Conservation (phyloP, 345 rosid species). For the Limnanthes douglasii region DNA sequence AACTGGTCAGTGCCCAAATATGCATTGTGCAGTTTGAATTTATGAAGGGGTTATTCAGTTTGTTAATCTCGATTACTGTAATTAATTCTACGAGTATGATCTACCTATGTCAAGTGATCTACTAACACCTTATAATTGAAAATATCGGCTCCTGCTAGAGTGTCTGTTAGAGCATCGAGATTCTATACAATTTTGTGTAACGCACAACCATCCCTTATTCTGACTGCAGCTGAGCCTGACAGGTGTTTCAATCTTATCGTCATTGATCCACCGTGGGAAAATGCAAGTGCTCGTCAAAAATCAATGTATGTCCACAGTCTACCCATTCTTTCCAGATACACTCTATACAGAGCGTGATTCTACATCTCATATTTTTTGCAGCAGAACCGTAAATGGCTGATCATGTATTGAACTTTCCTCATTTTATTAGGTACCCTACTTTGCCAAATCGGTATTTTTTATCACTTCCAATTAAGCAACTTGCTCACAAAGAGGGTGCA, state of each 20-base stretch:
- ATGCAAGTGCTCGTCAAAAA: conserved; percentile 80
- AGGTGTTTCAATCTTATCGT: conserved; percentile 56
- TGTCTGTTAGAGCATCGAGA: not conserved
- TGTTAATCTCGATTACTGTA: not conserved
- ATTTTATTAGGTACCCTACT: conserved; percentile 54
- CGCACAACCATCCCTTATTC: conserved; percentile 3
- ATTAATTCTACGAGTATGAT: not conserved
- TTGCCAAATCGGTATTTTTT: conserved; percentile 71
- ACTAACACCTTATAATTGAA: not conserved
- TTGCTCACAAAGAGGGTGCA: conserved; percentile 57
- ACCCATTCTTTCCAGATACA: conserved; percentile 2
- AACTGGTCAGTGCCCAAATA: not conserved
- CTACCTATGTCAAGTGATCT: not conserved
- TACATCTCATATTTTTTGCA: not conserved
- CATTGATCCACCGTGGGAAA: conserved; percentile 95
- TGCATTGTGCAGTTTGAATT: not conserved
- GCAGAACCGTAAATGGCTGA: not conserved
- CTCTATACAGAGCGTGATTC: not conserved
- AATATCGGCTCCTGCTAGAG: not conserved
- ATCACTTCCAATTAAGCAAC: conserved; percentile 68
- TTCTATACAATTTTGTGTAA: not conserved
- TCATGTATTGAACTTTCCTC: conserved; percentile 1
- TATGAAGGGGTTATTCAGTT: conserved; percentile 1
- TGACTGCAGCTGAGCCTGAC: conserved; percentile 36
- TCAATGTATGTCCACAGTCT: conserved; percentile 33